Evolutionary conservation across 345 rosid genomes (phyloP).

Genomic region (Pistacia integerrima): DNA sequence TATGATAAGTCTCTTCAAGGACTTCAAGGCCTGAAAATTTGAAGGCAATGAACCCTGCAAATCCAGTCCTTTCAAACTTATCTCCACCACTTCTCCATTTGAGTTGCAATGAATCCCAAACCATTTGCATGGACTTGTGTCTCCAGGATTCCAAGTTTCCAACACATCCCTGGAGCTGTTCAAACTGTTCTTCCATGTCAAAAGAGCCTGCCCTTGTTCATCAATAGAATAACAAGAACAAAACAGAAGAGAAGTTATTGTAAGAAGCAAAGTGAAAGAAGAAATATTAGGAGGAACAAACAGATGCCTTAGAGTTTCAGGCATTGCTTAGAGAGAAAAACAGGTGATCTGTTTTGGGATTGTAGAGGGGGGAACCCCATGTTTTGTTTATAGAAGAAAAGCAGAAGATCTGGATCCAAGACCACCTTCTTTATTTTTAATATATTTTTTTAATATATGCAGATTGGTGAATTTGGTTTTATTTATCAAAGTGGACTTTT

Average conservation of each 20-base stretch:
- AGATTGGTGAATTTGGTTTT: conserved; percentile 23
- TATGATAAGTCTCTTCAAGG: conserved; percentile 55
- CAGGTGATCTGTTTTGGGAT: conserved; percentile 57
- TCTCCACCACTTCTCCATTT: conserved; percentile 53
- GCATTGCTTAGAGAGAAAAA: conserved; percentile 56
- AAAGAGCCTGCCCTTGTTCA: conserved; percentile 69
- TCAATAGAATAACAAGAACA: conserved; percentile 59
- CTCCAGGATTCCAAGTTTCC: conserved; percentile 59
- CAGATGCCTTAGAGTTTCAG: conserved; percentile 55
- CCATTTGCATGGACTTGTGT: conserved; percentile 74
- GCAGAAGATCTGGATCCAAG: conserved; percentile 76
- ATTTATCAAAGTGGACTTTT: conserved; percentile 11
- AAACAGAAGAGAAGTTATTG: conserved; percentile 41
- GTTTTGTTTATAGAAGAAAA: conserved; percentile 76
- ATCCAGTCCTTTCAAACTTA: conserved; percentile 55
- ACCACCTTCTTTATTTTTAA: conserved; percentile 30
- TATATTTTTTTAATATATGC: conserved; percentile 24
- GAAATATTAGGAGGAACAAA: conserved; percentile 37
- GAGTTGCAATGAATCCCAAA: conserved; percentile 70
- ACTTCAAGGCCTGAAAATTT: conserved; percentile 55
- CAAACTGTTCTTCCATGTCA: conserved; percentile 73
- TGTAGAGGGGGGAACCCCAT: conserved; percentile 77
- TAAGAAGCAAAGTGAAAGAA: conserved; percentile 49
- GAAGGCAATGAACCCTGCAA: conserved; percentile 73
- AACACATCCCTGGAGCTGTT: conserved; percentile 54